These are phyloP conservation scores for Tetrahymena borealis DNA, from an alignment of 73 alveolate species.

Conservation along the genomic window DNA sequence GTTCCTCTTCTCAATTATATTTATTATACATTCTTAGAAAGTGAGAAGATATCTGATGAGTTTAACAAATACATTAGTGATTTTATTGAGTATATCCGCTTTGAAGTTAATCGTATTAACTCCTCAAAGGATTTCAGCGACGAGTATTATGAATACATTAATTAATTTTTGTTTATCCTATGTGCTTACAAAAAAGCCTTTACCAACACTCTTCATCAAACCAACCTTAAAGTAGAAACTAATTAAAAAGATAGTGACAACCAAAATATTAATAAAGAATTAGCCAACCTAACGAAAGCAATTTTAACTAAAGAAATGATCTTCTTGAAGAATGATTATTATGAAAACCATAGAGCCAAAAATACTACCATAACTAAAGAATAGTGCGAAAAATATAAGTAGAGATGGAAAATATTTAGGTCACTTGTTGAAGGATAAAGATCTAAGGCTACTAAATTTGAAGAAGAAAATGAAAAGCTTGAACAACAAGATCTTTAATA, in stretches of 20 bases:
- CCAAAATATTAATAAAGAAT: not conserved
- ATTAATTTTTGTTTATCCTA: not conserved
- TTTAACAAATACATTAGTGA: slow-evolving; percentile 16
- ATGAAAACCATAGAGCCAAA: not conserved
- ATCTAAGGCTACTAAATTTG: not conserved
- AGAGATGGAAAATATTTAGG: not conserved
- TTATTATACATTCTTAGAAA: slow-evolving; percentile 27
- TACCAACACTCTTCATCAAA: not conserved
- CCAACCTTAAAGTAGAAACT: not conserved
- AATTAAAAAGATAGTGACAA: not conserved
- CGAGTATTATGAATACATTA: slow-evolving; percentile 19
- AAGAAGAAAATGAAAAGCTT: not conserved
- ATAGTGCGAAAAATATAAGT: not conserved
- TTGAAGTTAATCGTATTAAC: slow-evolving; percentile 16
- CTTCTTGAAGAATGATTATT: not conserved
- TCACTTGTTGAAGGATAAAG: not conserved
- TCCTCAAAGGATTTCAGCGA: not conserved
- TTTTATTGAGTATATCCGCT: slow-evolving; percentile 10
- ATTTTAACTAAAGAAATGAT: not conserved
- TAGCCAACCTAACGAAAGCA: not conserved
- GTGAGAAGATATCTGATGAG: slow-evolving; percentile 41
- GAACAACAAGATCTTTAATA: not conserved
- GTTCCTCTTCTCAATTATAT: slow-evolving; percentile 25
- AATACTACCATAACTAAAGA: not conserved
- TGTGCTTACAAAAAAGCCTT: not conserved